A percentile compares a stretch with the other conserved stretches of the same genome.
Evolutionary conservation across 2,329 filamentous ascomycete genomes (phyloP).

Genomic region (Arachnopeziza araneosa): DNA sequence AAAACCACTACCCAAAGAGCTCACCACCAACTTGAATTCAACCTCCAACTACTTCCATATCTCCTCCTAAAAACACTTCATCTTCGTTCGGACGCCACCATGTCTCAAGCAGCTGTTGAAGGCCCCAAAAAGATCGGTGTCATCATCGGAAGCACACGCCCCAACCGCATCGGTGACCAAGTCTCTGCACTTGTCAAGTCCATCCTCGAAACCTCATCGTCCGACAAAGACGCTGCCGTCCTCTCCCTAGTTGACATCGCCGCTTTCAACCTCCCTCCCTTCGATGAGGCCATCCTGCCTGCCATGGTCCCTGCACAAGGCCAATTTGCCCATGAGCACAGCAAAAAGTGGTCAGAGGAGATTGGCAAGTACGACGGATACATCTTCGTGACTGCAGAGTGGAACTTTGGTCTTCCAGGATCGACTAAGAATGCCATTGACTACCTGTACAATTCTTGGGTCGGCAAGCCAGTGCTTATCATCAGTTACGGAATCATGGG

Average conservation of each 20-base stretch:
- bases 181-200: conserved; percentile 8
- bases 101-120: background rate
- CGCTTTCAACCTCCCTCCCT: conserved; percentile 39
- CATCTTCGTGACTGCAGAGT: conserved; percentile 47
- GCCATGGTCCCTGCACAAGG: conserved; percentile 33
- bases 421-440: conserved; percentile 58
- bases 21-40: background rate
- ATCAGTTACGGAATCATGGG: conserved; percentile 49
- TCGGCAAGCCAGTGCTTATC: conserved; percentile 46
- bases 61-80: background rate
- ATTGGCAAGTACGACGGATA: conserved; percentile 42
- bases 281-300: conserved; percentile 38
- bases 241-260: conserved; percentile 34
- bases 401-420: conserved; percentile 50
- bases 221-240: conserved; percentile 3
- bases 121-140: conserved; percentile 11
- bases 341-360: conserved; percentile 39
- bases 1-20: background rate
- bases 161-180: conserved; percentile 10
- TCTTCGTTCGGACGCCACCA: background rate
- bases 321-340: conserved; percentile 37
- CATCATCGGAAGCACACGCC: conserved; percentile 14
- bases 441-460: conserved; percentile 54
- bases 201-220: conserved; percentile 19
- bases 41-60: background rate